Base-by-base conservation (phyloP, 164 flowering plant genomes). In the Protea cynaroides region DNA sequence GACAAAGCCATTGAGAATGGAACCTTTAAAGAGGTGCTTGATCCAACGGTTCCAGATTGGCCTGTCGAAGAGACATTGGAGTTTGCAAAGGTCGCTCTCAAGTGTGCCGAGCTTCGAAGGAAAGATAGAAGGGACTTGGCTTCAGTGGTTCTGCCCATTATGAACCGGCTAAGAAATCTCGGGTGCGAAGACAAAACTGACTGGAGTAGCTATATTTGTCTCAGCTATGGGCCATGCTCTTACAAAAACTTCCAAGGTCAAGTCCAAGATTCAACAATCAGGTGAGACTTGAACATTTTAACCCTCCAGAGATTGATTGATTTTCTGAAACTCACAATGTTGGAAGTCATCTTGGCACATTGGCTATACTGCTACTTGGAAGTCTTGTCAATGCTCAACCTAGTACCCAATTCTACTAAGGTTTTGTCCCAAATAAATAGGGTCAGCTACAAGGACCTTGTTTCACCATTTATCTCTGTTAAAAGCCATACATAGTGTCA, bases 101-200 rank as follows among this genome's bases (percentile, higher is more conserved):
- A 68, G 25, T 88, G 96, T 62, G 69, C 86, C 4, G 88, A 88
- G 75, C 65, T 84, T 9, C 65, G 88, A 68, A 77, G 76, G 74
- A 88, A 75, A 66, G 90, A 88, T 67, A 79, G 96, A 59, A 92
- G 92, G 0, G 88, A 84, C 59, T 86, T 88, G 50, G 82, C 76
- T 18, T 46, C 76, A 2, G 79, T 73, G 13, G 38, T 88, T 37
- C 62, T 88, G 68, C 96, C 92, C 3, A 90, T 83, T 77, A 84
- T 88, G 25, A 80, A 76, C 64, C 74, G 90, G 64, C 63, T 86
- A 36, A 76, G 77, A 68, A 74, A 73, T 12, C 62, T 83, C 19
- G 88, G 82, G 23, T 47, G 3, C 58, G 57, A n/a, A n/a, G n/a
- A n/a, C n/a, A n/a, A 21, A 17, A 7, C 5, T 25, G 62, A 69